A percentile compares a stretch with the other conserved stretches of the same genome.
Evolutionary conservation across 768 basidiomycete genomes (phyloP).

Genomic region (Agrocybe chaxingu): DNA sequence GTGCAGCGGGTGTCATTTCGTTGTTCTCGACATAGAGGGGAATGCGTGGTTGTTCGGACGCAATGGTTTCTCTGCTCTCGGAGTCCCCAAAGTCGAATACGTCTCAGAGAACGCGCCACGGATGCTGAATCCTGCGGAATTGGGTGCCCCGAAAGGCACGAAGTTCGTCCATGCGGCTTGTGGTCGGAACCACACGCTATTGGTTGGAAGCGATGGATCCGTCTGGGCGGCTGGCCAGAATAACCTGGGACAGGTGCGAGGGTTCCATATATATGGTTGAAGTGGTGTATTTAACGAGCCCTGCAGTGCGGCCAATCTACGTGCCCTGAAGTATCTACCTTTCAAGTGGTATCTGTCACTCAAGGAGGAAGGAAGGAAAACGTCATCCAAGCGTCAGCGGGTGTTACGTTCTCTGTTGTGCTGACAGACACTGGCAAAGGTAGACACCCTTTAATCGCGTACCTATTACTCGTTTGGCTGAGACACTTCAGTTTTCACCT

Average conservation of each 20-base stretch:
- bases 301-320: constrained; percentile 68
- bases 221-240: constrained; percentile 88
- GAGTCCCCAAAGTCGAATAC: constrained; percentile 50
- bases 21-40: constrained; percentile 71
- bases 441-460: constrained; percentile 22
- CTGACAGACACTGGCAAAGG: constrained; percentile 83
- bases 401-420: constrained; percentile 80
- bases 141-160: constrained; percentile 56
- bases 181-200: constrained; percentile 77
- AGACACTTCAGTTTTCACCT: constrained; percentile 63
- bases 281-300: background rate
- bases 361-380: constrained; percentile 58
- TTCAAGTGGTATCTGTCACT: constrained; percentile 60
- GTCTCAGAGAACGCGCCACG: constrained; percentile 78
- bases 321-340: constrained; percentile 62
- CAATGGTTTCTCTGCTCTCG: constrained; percentile 67
- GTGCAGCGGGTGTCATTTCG: constrained; percentile 72
- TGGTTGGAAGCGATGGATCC: constrained; percentile 78
- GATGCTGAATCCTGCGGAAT: constrained; percentile 51
- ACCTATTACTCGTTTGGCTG: constrained; percentile 1
- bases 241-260: constrained; percentile 70
- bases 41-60: constrained; percentile 90
- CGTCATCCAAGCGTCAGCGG: constrained; percentile 73
- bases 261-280: background rate
- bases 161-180: constrained; percentile 81